A percentile compares a stretch with the other conserved stretches of the same genome.
phyloP scores from a whole-genome alignment of 2,329 filamentous ascomycete genomes.

The Alternaria tenuissima region DNA sequence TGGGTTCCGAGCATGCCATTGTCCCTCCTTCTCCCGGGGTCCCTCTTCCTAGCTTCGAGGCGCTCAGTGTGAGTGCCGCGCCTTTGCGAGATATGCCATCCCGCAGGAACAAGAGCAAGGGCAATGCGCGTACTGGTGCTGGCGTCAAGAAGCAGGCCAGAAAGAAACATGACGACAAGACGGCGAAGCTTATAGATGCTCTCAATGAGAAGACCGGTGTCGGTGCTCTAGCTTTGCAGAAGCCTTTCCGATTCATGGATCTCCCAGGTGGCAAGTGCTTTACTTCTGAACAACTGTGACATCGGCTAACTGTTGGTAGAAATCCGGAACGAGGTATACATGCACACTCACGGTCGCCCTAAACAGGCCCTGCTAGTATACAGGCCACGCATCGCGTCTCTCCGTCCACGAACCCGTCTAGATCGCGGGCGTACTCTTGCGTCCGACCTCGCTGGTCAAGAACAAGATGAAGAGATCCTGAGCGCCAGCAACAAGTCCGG shows the following conservation, averaged over 20 bases:
- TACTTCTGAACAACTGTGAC: not conserved
- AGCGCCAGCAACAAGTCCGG: not conserved
- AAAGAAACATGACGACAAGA: not conserved
- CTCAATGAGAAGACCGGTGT: not conserved
- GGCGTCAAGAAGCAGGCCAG: slow-evolving; percentile 19
- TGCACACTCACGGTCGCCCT: slow-evolving; percentile 7
- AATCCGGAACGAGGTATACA: slow-evolving; percentile 41
- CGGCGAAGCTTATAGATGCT: not conserved
- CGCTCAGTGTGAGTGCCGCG: not conserved
- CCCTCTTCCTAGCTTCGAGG: not conserved
- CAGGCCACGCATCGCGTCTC: slow-evolving; percentile 34
- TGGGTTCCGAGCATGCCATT: slow-evolving; percentile 2
- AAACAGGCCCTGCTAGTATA: slow-evolving; percentile 38
- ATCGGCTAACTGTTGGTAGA: slow-evolving; percentile 27
- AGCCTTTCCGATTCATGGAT: slow-evolving; percentile 27
- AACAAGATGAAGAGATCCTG: slow-evolving; percentile 18
- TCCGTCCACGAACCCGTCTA: slow-evolving; percentile 34
- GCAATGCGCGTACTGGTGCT: slow-evolving; percentile 10
- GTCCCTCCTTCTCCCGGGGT: slow-evolving; percentile 22
- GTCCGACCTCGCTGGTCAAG: slow-evolving; percentile 24
- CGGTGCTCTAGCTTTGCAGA: slow-evolving; percentile 1
- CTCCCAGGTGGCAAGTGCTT: slow-evolving; percentile 31
- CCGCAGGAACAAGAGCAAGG: not conserved
- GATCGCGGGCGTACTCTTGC: slow-evolving; percentile 25
- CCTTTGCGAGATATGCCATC: not conserved